Percentiles rank a stretch among this genome's conserved stretches.
Conservation (phyloP, 495 filamentous ascomycete genomes). For the Clavariopsis aquatica region DNA sequence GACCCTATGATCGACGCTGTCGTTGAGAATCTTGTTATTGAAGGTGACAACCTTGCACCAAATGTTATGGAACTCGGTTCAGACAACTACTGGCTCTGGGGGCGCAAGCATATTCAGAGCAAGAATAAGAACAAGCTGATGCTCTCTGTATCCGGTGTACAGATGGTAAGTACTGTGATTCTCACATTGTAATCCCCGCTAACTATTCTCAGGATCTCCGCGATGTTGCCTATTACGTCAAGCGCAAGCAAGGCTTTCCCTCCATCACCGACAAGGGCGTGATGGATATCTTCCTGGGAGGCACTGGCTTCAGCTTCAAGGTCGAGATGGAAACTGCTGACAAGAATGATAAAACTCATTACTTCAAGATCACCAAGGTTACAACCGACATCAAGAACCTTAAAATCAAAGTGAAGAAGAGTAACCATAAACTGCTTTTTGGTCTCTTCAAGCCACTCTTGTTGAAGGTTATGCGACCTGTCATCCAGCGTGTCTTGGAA, state of each 20-base stretch:
- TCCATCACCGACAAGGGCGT: conserved; percentile 85
- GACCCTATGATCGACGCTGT: conserved; percentile 84
- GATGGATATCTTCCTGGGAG: conserved; percentile 86
- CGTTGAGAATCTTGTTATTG: conserved; percentile 90
- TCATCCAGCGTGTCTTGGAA: conserved; percentile 81
- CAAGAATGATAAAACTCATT: conserved; percentile 71
- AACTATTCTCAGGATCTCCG: conserved; percentile 53
- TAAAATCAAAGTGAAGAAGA: conserved; percentile 88
- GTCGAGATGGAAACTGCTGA: conserved; percentile 83
- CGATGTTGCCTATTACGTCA: conserved; percentile 94
- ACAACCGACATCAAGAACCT: conserved; percentile 81
- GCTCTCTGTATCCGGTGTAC: conserved; percentile 83
- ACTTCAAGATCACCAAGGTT: conserved; percentile 93
- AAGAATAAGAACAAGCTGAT: conserved; percentile 79
- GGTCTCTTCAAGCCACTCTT: conserved; percentile 83
- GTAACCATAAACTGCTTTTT: conserved; percentile 91
- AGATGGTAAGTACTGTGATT: conserved; percentile 53
- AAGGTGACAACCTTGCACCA: conserved; percentile 95
- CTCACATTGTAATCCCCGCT: background rate
- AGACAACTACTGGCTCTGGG: conserved; percentile 96
- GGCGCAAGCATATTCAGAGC: conserved; percentile 80
- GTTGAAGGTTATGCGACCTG: conserved; percentile 79
- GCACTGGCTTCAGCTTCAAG: conserved; percentile 87
- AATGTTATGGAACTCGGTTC: conserved; percentile 88
- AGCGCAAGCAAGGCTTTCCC: conserved; percentile 94